Evolutionary conservation across 2,329 filamentous ascomycete species (phyloP).

Genomic region (Paracamarosporium sp.): DNA sequence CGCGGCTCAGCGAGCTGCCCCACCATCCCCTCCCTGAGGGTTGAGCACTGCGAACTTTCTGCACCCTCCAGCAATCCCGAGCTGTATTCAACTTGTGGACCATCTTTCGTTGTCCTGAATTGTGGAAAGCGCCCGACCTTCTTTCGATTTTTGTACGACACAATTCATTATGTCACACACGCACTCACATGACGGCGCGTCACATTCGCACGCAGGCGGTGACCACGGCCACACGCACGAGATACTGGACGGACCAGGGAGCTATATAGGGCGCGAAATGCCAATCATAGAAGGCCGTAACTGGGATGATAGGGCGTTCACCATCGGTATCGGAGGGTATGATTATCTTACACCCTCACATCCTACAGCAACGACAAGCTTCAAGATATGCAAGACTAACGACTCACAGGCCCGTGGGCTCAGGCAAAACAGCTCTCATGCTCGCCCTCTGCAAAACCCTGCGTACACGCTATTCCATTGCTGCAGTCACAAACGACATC

Average conservation of each 20-base stretch:
- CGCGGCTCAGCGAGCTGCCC: slow-evolving; percentile 2
- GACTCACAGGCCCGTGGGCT: slow-evolving; percentile 80
- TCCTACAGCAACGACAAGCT: background rate
- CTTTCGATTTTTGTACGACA: background rate
- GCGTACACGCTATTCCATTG: slow-evolving; percentile 81
- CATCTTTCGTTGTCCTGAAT: background rate
- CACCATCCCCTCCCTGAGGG: background rate
- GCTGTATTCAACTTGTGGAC: background rate
- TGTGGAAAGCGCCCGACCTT: background rate
- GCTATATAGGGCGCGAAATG: slow-evolving; percentile 89
- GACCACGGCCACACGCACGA: slow-evolving; percentile 96
- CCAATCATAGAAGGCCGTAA: slow-evolving; percentile 87
- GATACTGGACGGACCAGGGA: slow-evolving; percentile 91
- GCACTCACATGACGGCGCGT: slow-evolving; percentile 44
- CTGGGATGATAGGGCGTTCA: slow-evolving; percentile 91
- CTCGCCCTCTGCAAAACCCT: slow-evolving; percentile 87
- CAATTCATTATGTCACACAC: slow-evolving; percentile 35
- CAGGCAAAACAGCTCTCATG: slow-evolving; percentile 97
- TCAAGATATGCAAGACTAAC: background rate
- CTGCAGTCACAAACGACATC: slow-evolving; percentile 98
- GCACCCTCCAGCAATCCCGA: background rate
- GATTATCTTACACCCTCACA: slow-evolving; percentile 26
- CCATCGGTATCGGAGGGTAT: slow-evolving; percentile 96
- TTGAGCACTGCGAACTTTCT: slow-evolving; percentile 6
- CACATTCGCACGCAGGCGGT: slow-evolving; percentile 58